Percentiles rank a stretch among this genome's conserved stretches.
phyloP scores from a whole-genome alignment of 192 early-diverging fungal species.

The Coemansia sp. region DNA sequence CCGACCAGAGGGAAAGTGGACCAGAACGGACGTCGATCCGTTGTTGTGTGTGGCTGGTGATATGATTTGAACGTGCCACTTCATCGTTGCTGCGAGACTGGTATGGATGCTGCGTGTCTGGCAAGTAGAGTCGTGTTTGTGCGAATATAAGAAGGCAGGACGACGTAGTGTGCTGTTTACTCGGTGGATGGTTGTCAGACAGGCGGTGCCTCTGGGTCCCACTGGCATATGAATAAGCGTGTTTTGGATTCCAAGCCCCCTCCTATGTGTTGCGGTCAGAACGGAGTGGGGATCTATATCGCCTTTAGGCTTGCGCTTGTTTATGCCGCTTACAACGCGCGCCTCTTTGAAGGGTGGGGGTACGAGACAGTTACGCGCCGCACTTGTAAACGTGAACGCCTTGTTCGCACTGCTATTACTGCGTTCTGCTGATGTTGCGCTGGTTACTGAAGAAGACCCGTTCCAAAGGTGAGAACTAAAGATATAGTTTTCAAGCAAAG shows the following conservation, averaged over 20 bases:
- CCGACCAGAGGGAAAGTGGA: conserved; percentile 73
- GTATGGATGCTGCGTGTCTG: conserved; percentile 21
- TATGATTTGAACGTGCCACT: conserved; percentile 63
- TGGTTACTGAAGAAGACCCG: no score
- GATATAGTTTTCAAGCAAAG: not conserved
- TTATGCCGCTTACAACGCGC: not conserved
- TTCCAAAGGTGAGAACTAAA: not conserved
- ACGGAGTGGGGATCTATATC: no score
- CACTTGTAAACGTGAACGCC: not conserved
- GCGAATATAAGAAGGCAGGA: not conserved
- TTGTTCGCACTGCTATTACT: not conserved
- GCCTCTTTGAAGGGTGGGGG: not conserved
- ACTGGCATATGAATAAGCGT: conserved; percentile 1
- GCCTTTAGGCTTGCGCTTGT: no score
- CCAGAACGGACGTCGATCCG: conserved; percentile 66
- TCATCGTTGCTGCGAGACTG: conserved; percentile 50
- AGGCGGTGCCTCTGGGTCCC: conserved; percentile 6
- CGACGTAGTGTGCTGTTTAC: not conserved
- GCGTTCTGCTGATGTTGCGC: not conserved
- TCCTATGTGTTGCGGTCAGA: no score
- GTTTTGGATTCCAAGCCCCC: no score
- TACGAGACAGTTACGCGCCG: not conserved
- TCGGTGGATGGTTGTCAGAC: conserved; percentile 6
- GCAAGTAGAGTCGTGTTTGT: not conserved
- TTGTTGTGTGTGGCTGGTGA: conserved; percentile 59